Evolutionary conservation across 2,329 filamentous ascomycete genomes (phyloP).

Genomic region (Dactylellina cionopaga): DNA sequence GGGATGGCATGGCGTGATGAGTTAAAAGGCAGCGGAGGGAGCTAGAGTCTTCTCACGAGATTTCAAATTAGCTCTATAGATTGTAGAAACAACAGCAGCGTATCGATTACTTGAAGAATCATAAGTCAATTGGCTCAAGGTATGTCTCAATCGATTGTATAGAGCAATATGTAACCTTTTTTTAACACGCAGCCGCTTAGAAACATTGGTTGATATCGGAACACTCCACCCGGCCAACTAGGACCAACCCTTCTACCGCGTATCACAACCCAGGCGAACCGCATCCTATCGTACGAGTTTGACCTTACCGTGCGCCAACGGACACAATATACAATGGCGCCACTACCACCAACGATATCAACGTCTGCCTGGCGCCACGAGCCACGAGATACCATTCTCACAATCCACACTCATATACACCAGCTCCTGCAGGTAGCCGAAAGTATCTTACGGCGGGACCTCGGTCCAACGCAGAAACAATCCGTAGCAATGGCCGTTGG

Average conservation of each 20-base stretch:
- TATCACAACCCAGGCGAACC: neutral
- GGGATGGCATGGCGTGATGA: conserved; percentile 23
- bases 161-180: too few relatives aligned
- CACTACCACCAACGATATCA: conserved; percentile 24
- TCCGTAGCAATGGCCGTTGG: conserved; percentile 47
- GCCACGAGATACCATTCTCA: conserved; percentile 14
- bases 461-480: conserved; percentile 37
- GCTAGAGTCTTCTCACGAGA: too few relatives aligned
- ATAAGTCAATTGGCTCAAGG: neutral
- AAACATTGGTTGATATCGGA: neutral
- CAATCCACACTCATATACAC: neutral
- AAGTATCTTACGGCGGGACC: conserved; percentile 28
- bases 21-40: too few relatives aligned
- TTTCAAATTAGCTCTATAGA: too few relatives aligned
- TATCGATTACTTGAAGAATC: neutral
- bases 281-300: neutral
- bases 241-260: neutral
- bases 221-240: neutral
- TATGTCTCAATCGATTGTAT: neutral
- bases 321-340: conserved; percentile 38
- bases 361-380: conserved; percentile 11
- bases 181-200: too few relatives aligned
- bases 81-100: too few relatives aligned
- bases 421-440: conserved; percentile 15
- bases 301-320: conserved; percentile 1